Evolutionary conservation across 306 rosid genomes (phyloP).

Genomic region (Casuarina equisetifolia): DNA sequence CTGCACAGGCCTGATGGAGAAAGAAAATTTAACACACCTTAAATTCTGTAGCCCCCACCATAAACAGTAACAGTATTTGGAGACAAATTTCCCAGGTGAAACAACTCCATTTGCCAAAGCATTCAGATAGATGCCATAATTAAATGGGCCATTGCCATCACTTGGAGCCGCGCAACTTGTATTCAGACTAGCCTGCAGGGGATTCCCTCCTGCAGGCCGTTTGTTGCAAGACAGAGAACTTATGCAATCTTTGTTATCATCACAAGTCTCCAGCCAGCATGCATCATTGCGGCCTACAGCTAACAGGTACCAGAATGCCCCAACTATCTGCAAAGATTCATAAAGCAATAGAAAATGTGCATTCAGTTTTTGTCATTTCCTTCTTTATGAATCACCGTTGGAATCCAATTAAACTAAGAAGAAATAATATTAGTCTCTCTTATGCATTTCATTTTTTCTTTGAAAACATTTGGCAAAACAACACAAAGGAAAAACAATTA

Average conservation of each 20-base stretch:
- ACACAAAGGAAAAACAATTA: neutral
- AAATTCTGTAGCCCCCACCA: slow-evolving; percentile 99
- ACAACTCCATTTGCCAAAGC: slow-evolving; percentile 68
- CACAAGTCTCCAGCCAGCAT: slow-evolving; percentile 84
- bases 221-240: slow-evolving; percentile 72
- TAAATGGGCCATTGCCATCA: slow-evolving; percentile 42
- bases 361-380: neutral
- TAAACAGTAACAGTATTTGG: slow-evolving; percentile 88
- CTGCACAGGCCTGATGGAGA: neutral
- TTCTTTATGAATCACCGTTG: neutral
- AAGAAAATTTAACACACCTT: slow-evolving; percentile 50
- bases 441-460: neutral
- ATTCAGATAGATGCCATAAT: slow-evolving; percentile 73
- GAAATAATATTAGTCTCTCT: neutral
- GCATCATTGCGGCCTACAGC: slow-evolving; percentile 91
- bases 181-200: slow-evolving; percentile 41
- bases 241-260: slow-evolving; percentile 31
- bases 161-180: slow-evolving; percentile 38
- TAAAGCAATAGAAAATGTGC: slow-evolving; percentile 1
- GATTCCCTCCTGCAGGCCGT: slow-evolving; percentile 27
- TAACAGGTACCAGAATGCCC: slow-evolving; percentile 92
- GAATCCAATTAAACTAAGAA: neutral
- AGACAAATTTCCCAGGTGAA: slow-evolving; percentile 59
- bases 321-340: slow-evolving; percentile 73
- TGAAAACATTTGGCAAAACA: neutral